phyloP scores from a whole-genome alignment of 495 filamentous ascomycete species.

The Penicillium steckii region DNA sequence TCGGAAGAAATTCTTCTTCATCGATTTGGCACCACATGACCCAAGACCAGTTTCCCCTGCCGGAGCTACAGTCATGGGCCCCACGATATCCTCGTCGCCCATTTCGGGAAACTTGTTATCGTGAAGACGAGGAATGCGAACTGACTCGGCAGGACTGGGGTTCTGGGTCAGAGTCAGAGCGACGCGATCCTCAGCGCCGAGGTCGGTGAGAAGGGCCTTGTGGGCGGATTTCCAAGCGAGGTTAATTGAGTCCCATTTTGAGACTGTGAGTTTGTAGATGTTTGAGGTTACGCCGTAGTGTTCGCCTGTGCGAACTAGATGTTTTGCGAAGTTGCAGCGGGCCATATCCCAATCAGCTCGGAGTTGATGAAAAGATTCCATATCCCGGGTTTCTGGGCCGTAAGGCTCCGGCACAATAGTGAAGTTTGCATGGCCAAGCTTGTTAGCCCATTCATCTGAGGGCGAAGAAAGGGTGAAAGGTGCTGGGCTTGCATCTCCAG shows the following conservation, averaged over 20 bases:
- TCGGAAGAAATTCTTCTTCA: constrained; percentile 46
- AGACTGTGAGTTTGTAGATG: constrained; percentile 56
- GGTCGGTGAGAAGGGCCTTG: constrained; percentile 55
- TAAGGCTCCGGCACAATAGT: constrained; percentile 84
- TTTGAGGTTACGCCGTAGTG: constrained; percentile 84
- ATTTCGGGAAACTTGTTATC: constrained; percentile 81
- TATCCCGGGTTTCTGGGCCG: constrained; percentile 55
- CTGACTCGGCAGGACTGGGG: constrained; percentile 41
- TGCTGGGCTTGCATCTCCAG: constrained; percentile 47
- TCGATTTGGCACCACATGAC: constrained; percentile 29
- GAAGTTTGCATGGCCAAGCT: constrained; percentile 89
- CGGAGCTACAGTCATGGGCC: constrained; percentile 70
- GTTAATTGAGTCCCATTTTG: neutral
- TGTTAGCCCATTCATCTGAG: constrained; percentile 76
- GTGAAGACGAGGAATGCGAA: constrained; percentile 62
- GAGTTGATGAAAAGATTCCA: constrained; percentile 63
- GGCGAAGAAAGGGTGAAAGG: constrained; percentile 61
- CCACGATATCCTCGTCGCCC: constrained; percentile 88
- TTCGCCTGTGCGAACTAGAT: constrained; percentile 79
- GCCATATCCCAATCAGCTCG: constrained; percentile 79
- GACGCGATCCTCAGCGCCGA: constrained; percentile 32
- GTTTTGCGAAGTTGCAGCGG: constrained; percentile 76
- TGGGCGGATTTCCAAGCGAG: constrained; percentile 28
- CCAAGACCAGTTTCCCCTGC: constrained; percentile 25
- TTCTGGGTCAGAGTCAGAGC: constrained; percentile 44